Evolutionary conservation across 345 rosid species (phyloP), one percentile per base, ranked within the genome.

Genomic region (Aquilaria malaccensis): DNA sequence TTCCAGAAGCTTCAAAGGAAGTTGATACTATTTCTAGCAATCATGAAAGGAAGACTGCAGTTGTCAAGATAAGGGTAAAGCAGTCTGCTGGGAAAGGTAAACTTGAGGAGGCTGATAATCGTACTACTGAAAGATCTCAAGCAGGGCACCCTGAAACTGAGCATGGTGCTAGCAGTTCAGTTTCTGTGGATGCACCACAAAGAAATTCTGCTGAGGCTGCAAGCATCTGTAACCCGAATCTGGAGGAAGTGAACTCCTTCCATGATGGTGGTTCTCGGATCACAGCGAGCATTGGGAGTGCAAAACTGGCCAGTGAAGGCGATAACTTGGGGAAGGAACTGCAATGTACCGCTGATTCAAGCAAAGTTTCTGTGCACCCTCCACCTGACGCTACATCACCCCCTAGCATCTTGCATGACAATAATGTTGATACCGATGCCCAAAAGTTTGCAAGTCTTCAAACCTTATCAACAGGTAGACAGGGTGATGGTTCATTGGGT

Each of bases 241-340:
- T 86, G 13, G 99, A 94, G 67, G 99, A 94, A 76, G 96, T 94
- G 46, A 90, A 88, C 69, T 94, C 97, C 4, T 81, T 86, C 72
- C 86, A 86, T 61, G 89, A 88, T 70, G 89, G 68, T 32, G 97
- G 95, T 7, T 90, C 99, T 22, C 81, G 92, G 15, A 73, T 90
- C 83, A 90, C 96, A 64, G 95, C 90, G 31, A 87, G 99, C 79
- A 84, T 94, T n/a, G 96, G 97, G 46, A 94, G 99, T 50, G 97
- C 83, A 15, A 89, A 87, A 75, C 63, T 82, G 30, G 83, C 77
- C 13, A 71, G 83, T 13, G 92, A 89, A 57, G 86, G 85, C 10
- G 87, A 87, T 66, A 81, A 77, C 59, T 67, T 77, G 15, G 95
- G 85, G 58, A 94, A 77, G 82, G 97, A 88, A 60, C 87, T 94